Base-by-base conservation (phyloP, 164 flowering plant genomes). In the Nelumbo lutea region DNA sequence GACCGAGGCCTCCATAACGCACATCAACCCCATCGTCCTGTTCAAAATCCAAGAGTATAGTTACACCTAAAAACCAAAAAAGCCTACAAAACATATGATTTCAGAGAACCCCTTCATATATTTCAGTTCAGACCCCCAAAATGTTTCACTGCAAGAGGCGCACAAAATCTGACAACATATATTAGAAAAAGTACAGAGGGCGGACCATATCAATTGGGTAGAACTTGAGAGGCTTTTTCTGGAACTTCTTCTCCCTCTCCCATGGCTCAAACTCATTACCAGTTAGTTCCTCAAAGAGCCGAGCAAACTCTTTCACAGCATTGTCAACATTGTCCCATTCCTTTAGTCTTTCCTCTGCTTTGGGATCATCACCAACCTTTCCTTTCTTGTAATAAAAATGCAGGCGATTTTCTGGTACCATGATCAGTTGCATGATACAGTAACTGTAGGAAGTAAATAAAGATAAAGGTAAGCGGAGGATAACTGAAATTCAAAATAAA, bases 261-360 rank as follows among this genome's bases (percentile, higher is more conserved):
- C 97, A 90, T 13, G 91, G 91, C 79, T 87, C 87, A 67, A 88
- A 93, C 68, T 87, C 85, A 62, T 89, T 90, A 0, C 92, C 93
- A 2, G 96, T 90, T 41, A 84, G 38, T 39, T 86, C 96, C 74
- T 93, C 82, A 69, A 93, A 90, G 6, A 84, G 77, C 73, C 80
- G 74, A 4, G 72, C 83, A 60, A 90, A 93, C 71, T 90, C 92
- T 67, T 75, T 80, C 3, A 88, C 53, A 3, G 89, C 87, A 62
- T 62, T 51, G 4, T 85, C 82, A 6, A 62, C 78, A 68, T 77
- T 66, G 0, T 82, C 83, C 82, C 81, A 77, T 63, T 90, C 92
- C 57, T 89, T 90, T 2, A 85, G 70, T 68, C 87, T 81, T 70
- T 90, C 95, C 45, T 90, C 93, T 27, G 86, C 90, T 40, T 76